These are phyloP conservation scores for Raphanus raphanistrum DNA, from an alignment of 345 rosid genomes.

Conservation along the genomic window DNA sequence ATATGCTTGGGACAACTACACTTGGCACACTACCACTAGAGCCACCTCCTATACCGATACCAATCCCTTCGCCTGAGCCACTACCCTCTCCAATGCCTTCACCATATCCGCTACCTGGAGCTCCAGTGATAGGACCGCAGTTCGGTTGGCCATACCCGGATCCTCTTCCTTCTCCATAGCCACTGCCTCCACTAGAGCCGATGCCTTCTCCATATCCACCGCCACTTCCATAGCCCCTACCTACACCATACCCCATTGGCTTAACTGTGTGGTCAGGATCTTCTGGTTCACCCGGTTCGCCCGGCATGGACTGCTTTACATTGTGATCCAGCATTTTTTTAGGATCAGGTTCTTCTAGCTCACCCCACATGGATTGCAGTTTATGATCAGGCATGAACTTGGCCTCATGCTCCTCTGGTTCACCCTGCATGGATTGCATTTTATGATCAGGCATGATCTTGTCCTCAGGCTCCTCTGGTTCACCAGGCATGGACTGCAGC, in stretches of 20 bases:
- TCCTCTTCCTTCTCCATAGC: slow-evolving; percentile 36
- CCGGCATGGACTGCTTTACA: too few relatives aligned
- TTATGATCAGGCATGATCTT: neutral
- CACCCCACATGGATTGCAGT: slow-evolving; percentile 9
- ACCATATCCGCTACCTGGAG: slow-evolving; percentile 19
- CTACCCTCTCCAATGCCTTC: slow-evolving; percentile 27
- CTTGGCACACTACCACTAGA: slow-evolving; percentile 19
- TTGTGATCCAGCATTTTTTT: neutral
- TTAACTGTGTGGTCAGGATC: slow-evolving; percentile 12
- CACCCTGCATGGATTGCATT: neutral
- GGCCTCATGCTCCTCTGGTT: neutral
- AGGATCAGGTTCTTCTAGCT: neutral
- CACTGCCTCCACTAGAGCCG: slow-evolving; percentile 29
- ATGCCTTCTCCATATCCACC: slow-evolving; percentile 36
- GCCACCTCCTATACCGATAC: slow-evolving; percentile 28
- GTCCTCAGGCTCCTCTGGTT: neutral
- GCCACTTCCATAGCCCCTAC: slow-evolving; percentile 37
- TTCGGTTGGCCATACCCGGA: slow-evolving; percentile 34
- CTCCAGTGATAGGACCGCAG: slow-evolving; percentile 30
- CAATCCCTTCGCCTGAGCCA: slow-evolving; percentile 11
- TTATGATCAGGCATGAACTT: neutral
- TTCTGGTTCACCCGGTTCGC: neutral
- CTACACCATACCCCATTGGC: slow-evolving; percentile 36
- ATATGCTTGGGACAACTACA: slow-evolving; percentile 28
- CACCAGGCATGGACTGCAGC: neutral